Evolutionary conservation across 192 early-diverging fungal species (phyloP).

Genomic region (Chytriomyces sp.): DNA sequence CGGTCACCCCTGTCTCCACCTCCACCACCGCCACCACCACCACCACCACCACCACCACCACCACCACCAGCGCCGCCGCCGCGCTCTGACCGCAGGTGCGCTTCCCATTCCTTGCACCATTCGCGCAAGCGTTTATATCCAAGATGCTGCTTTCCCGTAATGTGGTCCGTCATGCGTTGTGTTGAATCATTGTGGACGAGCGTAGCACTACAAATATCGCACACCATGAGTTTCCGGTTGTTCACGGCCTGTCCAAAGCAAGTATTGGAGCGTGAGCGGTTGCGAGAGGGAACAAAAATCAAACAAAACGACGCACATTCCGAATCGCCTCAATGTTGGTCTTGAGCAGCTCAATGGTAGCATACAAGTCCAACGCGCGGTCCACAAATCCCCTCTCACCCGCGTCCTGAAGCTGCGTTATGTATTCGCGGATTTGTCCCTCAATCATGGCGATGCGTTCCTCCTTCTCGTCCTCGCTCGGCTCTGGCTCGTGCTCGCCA

Average conservation of each 20-base stretch:
- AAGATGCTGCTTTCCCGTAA: conserved; percentile 82
- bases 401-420: conserved; percentile 62
- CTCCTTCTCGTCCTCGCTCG: conserved; percentile 75
- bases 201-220: conserved; percentile 82
- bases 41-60: conserved; percentile 11
- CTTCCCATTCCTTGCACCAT: conserved; percentile 69
- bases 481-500: conserved; percentile 40
- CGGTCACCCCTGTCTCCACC: conserved; percentile 34
- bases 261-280: not conserved
- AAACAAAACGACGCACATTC: conserved; percentile 39
- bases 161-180: conserved; percentile 79
- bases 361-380: conserved; percentile 66
- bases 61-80: conserved; percentile 9
- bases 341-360: conserved; percentile 70
- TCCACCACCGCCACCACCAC: not conserved
- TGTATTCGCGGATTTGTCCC: conserved; percentile 71
- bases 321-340: conserved; percentile 59
- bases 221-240: conserved; percentile 77
- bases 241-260: conserved; percentile 28
- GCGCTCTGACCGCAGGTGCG: conserved; percentile 46
- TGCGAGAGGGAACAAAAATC: too few species aligned
- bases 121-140: conserved; percentile 79
- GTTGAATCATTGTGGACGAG: conserved; percentile 81
- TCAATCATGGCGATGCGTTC: conserved; percentile 80
- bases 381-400: conserved; percentile 76